These are phyloP conservation scores for Saccharum spontaneum DNA, from an alignment of 176 grass and related monocot genomes.

Conservation along the genomic window DNA sequence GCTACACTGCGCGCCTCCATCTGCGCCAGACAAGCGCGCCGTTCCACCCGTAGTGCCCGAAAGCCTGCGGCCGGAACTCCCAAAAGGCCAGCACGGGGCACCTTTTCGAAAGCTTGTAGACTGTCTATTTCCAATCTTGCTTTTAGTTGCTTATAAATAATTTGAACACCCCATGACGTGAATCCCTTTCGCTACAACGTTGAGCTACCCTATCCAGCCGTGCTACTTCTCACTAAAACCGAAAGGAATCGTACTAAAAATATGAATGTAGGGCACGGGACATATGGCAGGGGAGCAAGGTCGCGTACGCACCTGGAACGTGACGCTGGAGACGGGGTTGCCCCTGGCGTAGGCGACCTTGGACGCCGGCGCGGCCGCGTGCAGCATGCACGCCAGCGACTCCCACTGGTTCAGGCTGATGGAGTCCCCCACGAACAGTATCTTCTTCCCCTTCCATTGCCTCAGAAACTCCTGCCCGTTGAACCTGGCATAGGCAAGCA, in stretches of 20 bases:
- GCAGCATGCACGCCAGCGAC: conserved; percentile 94
- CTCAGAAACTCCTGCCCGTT: conserved; percentile 56
- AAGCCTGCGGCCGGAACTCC: conserved; percentile 37
- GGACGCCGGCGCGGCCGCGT: conserved; percentile 64
- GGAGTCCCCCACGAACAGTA: conserved; percentile 99
- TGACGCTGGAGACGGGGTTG: conserved; percentile 61
- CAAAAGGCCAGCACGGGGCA: conserved; percentile 40
- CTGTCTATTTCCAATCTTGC: background rate
- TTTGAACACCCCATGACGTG: background rate
- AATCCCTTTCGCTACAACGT: background rate
- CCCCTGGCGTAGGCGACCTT: conserved; percentile 50
- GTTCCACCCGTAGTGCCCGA: conserved; percentile 32
- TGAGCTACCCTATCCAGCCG: background rate
- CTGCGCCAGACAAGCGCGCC: conserved; percentile 29
- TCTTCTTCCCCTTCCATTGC: conserved; percentile 90
- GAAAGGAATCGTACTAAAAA: no score
- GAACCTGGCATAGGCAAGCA: conserved; percentile 41
- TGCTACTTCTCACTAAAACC: background rate
- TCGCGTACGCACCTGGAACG: conserved; percentile 63
- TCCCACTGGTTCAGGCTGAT: conserved; percentile 97
- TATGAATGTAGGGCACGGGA: background rate
- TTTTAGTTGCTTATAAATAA: background rate
- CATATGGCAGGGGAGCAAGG: no score
- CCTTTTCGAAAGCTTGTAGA: conserved; percentile 9
- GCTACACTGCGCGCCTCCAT: background rate